Evolutionary conservation across 768 basidiomycete species (phyloP), one percentile per base, ranked within the genome.

Genomic region (Mycena leptocephala): DNA sequence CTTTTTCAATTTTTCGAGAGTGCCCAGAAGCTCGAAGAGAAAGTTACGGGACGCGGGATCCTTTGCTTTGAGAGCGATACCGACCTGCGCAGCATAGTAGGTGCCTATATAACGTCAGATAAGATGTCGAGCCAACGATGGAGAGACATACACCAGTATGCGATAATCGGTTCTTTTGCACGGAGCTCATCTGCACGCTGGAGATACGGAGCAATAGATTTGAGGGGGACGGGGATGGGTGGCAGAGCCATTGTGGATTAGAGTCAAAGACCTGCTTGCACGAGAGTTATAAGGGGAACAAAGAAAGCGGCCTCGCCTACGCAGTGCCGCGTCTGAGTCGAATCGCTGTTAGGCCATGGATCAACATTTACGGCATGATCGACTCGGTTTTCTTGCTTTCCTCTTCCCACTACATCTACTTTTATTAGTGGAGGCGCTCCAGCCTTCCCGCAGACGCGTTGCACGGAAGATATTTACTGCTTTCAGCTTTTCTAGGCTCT

Each of bases 171-270:
- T 71, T 99, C 97, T 76, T 94, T 92, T 18, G 86, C 86, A 65
- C 90, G 92, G 79, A 99, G 89, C 83, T 99, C 98, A 72, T 96
- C 92, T 0, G 98, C 96, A 63, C 98, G 92, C 80, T 97, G 96
- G 24, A 99, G 88, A 84, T 92, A 98, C 2, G 97, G 95, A 6
- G 92, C 81, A 70, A 97, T 90, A 30, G 92, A 76, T 80, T 93
- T 95, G 82, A 96, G 92, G 24, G 77, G 14, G 39, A 51, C 71
- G 28, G 78, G 76, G n/a, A 39, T 51, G 13, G 78, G 39, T 5
- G 53, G 64, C 18, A 55, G 51, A 24, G 72, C 62, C 71, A 79
- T 61, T 79, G 70, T 69, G 51, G 51, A 51, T 41, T 39, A 22
- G 66, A 51, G 58, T 58, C 55, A 75, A 28, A 43, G 61, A 58